A percentile compares a stretch with the other conserved stretches of the same genome.
phyloP scores from a whole-genome alignment of 805 yeast genomes.

The Candida insectalens region DNA sequence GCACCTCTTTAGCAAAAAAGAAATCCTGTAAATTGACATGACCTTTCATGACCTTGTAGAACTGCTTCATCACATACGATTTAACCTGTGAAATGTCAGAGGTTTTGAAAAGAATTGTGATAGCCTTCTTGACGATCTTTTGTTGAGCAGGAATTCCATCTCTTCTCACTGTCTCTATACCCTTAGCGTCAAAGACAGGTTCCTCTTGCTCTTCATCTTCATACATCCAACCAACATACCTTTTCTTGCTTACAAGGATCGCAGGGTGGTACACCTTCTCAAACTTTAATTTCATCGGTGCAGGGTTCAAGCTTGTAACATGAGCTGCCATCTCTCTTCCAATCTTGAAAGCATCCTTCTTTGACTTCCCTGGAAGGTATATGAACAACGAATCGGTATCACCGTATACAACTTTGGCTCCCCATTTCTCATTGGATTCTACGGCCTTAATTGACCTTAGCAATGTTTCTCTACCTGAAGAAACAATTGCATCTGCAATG shows the following conservation, averaged over 20 bases:
- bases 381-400: constrained; percentile 94
- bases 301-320: constrained; percentile 62
- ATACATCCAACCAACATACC: constrained; percentile 84
- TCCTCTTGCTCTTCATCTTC: constrained; percentile 43
- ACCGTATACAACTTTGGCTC: constrained; percentile 92
- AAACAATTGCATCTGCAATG: constrained; percentile 89
- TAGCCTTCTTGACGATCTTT: constrained; percentile 62
- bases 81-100: constrained; percentile 65
- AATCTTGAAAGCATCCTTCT: constrained; percentile 63
- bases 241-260: constrained; percentile 70
- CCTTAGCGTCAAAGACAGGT: constrained; percentile 89
- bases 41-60: constrained; percentile 53
- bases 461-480: constrained; percentile 80
- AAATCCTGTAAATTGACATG: constrained; percentile 69
- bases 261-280: constrained; percentile 92
- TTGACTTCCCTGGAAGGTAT: constrained; percentile 74
- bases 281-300: constrained; percentile 75
- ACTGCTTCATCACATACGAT: constrained; percentile 52
- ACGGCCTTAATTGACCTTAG: constrained; percentile 61
- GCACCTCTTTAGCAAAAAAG: constrained; percentile 86
- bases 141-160: constrained; percentile 94
- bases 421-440: constrained; percentile 52
- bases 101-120: constrained; percentile 64
- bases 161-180: constrained; percentile 88
- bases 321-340: constrained; percentile 62